phyloP scores from a whole-genome alignment of 345 rosid genomes.

The Kernera saxatilis region DNA sequence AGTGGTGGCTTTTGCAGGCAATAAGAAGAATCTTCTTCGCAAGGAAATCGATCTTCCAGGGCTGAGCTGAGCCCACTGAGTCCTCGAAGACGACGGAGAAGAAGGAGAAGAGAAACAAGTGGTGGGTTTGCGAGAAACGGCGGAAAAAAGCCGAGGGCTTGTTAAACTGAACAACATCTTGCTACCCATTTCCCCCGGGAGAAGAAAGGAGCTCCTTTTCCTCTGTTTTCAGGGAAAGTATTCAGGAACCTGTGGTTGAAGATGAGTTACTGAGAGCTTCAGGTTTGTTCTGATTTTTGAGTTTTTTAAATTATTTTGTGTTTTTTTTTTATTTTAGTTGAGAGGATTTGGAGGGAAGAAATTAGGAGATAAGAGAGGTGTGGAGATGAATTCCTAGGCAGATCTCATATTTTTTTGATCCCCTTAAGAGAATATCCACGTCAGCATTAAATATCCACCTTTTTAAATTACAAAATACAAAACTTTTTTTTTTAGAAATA shows the following conservation, averaged over 20 bases:
- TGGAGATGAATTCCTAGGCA: conserved; percentile 56
- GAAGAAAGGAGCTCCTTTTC: conserved; percentile 13
- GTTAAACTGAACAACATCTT: conserved; percentile 24
- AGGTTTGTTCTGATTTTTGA: not conserved
- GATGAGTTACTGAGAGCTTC: conserved; percentile 18
- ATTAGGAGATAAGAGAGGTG: conserved; percentile 32
- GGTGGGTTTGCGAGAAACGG: conserved; percentile 44
- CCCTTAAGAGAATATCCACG: conserved; percentile 37
- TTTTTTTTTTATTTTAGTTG: not conserved
- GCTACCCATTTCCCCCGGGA: conserved; percentile 21
- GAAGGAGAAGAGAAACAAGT: conserved; percentile 24
- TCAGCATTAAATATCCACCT: conserved; percentile 28
- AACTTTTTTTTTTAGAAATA: too few species aligned
- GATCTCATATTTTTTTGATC: conserved; percentile 25
- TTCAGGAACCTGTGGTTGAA: conserved; percentile 11
- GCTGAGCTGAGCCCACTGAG: conserved; percentile 29
- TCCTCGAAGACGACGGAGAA: conserved; percentile 28
- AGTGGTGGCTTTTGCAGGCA: conserved; percentile 66
- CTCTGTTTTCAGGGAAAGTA: conserved; percentile 8
- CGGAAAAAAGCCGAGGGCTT: conserved; percentile 49
- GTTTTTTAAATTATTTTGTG: not conserved
- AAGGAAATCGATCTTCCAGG: conserved; percentile 14
- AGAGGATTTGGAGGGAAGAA: conserved; percentile 41
- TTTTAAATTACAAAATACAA: too few species aligned
- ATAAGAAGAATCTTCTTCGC: conserved; percentile 37